A percentile compares a stretch with the other conserved stretches of the same genome.
Evolutionary conservation across 2,329 filamentous ascomycete genomes (phyloP).

Genomic region (Stagonosporopsis tanaceti): DNA sequence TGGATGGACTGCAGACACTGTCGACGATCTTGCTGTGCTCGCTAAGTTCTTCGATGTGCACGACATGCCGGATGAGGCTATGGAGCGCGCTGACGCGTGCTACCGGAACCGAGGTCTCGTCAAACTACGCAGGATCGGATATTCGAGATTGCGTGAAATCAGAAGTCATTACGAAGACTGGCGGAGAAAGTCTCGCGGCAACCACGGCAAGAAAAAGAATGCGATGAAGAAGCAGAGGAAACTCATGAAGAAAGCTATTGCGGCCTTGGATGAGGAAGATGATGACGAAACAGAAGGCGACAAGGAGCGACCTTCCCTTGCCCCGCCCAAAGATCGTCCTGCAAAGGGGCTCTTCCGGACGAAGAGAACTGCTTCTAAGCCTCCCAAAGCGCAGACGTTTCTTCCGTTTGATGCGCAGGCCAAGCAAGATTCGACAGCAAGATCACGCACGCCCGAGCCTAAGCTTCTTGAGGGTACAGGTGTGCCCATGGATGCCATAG

Average conservation of each 20-base stretch:
- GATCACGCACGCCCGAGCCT: constrained; percentile 11
- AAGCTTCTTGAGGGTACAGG: constrained; percentile 39
- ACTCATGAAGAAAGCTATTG: constrained; percentile 37
- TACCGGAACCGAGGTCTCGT: constrained; percentile 67
- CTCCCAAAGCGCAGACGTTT: constrained; percentile 37
- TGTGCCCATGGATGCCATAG: constrained; percentile 39
- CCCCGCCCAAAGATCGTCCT: constrained; percentile 33
- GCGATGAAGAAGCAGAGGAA: constrained; percentile 36
- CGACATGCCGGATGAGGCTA: constrained; percentile 66
- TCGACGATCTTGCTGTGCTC: constrained; percentile 79
- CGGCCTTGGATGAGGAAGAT: constrained; percentile 26
- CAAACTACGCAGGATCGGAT: constrained; percentile 55
- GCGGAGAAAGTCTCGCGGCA: constrained; percentile 39
- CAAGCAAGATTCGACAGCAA: constrained; percentile 3
- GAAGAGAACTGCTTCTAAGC: constrained; percentile 26
- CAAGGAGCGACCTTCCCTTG: constrained; percentile 28
- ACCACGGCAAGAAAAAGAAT: constrained; percentile 38
- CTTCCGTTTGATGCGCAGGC: constrained; percentile 35
- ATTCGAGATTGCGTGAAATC: constrained; percentile 41
- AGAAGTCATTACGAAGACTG: constrained; percentile 36
- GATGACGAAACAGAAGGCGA: constrained; percentile 26
- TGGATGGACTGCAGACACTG: constrained; percentile 73
- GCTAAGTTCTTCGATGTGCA: constrained; percentile 81
- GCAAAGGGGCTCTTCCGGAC: constrained; percentile 42
- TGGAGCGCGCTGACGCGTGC: constrained; percentile 67